Evolutionary conservation across 495 filamentous ascomycete species (phyloP), one percentile per base, ranked within the genome.

Genomic region (Bacidia rubella): DNA sequence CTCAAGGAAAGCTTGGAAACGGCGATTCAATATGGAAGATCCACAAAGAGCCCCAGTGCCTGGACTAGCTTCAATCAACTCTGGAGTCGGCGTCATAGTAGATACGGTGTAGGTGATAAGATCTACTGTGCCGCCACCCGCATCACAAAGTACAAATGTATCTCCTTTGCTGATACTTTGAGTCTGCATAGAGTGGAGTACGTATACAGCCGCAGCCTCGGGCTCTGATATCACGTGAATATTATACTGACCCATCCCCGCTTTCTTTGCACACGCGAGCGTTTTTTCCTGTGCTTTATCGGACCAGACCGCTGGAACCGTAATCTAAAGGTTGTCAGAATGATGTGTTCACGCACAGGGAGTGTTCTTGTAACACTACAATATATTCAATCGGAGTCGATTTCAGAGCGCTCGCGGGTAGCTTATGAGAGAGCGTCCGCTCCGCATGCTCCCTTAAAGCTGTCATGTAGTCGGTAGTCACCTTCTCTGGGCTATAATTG

Each of bases 81-180:
- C 64, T 9, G 86, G 60, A 1, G 54, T 61, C 0, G 69, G 66
- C 10, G 50, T 48, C 5, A 69, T 47, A 4, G 59, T 44, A 5
- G 62, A 48, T 25, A 74, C 68, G 0, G 57, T 63, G 51, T 72
- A 73, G 0, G 71, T 65, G 40, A 88, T 87, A 23, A 87, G 66
- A 60, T 81, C 78, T 0, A 87, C 83, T 0, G 85, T 88, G 1
- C 83, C 85, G n/a, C 85, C 85, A 27, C 84, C 83, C 0, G 81
- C 83, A 62, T 89, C 85, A 58, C 82, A 85, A 2, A 89, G 70
- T 40, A 88, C 71, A 54, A 89, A 83, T 41, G 82, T 85, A 54
- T 88, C 82, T 0, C 77, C 81, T 15, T 82, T 65, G 52, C 66
- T 76, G 26, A 80, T 66, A 43, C 70, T 70, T 54, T 79, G 85